These are phyloP conservation scores for Phytophthora sp. DNA, from an alignment of 352 stramenopile species.

Conservation along the genomic window DNA sequence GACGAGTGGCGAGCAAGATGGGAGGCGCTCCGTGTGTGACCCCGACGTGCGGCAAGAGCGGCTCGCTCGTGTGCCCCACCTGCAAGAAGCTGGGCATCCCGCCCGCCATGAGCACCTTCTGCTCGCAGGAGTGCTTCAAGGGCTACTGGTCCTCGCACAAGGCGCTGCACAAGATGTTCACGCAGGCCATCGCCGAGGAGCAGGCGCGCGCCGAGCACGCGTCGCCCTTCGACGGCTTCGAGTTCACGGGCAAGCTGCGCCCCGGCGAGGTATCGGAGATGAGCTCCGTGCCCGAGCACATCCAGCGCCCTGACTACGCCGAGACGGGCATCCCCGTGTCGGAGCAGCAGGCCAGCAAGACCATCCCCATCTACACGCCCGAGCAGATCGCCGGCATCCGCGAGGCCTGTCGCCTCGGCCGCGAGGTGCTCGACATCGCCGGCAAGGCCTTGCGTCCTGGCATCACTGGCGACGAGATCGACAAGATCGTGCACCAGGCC, in stretches of 20 bases:
- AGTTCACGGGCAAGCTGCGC: constrained; percentile 86
- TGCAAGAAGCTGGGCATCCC: constrained; percentile 93
- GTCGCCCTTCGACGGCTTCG: constrained; percentile 67
- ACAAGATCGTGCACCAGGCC: constrained; percentile 95
- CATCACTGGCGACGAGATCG: constrained; percentile 97
- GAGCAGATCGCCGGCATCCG: constrained; percentile 96
- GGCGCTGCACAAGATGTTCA: constrained; percentile 95
- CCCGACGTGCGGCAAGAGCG: constrained; percentile 77
- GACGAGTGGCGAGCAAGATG: constrained; percentile 30
- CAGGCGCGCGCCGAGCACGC: constrained; percentile 15
- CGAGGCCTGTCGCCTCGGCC: constrained; percentile 81
- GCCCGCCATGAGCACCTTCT: constrained; percentile 90
- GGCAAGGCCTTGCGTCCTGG: constrained; percentile 87
- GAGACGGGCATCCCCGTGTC: constrained; percentile 77
- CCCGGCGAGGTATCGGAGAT: constrained; percentile 82
- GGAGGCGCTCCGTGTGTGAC: constrained; percentile 63
- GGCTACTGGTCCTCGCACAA: constrained; percentile 96
- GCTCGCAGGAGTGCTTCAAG: constrained; percentile 97
- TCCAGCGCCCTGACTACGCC: constrained; percentile 92
- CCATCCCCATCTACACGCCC: constrained; percentile 94
- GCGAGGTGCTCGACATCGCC: constrained; percentile 97
- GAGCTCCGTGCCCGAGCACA: constrained; percentile 71
- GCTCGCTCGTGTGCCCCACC: constrained; percentile 89
- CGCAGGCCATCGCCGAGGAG: constrained; percentile 50
- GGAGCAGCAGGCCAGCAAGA: constrained; percentile 66